phyloP scores from a whole-genome alignment of 768 basidiomycete species.

The Dioszegia aurantiaca region DNA sequence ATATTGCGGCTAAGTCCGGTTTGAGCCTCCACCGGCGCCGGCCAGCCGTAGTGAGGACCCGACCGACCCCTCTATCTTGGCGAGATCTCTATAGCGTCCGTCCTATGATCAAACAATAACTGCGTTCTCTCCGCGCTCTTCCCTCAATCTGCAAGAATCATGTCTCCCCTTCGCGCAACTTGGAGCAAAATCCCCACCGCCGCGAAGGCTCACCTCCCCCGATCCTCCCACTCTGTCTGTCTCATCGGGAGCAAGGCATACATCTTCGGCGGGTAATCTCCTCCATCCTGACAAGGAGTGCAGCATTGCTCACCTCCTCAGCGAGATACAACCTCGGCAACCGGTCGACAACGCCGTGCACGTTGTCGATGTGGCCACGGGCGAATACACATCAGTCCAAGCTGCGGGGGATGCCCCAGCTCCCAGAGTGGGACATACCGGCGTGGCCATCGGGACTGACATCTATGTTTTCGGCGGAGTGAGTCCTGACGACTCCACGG shows the following conservation, averaged over 20 bases:
- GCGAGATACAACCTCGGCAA: constrained; percentile 55
- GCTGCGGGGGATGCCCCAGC: constrained; percentile 36
- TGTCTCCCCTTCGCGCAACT: not conserved
- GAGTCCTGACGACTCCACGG: constrained; percentile 2
- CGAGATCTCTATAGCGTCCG: too few relatives aligned
- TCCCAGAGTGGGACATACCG: constrained; percentile 42
- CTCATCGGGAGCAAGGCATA: constrained; percentile 49
- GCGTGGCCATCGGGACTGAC: constrained; percentile 22
- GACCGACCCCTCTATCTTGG: too few relatives aligned
- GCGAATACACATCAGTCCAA: constrained; percentile 15
- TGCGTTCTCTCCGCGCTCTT: too few relatives aligned
- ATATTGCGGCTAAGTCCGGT: too few relatives aligned
- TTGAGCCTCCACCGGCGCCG: too few relatives aligned
- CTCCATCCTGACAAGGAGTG: not conserved
- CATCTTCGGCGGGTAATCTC: constrained; percentile 53
- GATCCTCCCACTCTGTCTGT: constrained; percentile 56
- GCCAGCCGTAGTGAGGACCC: too few relatives aligned
- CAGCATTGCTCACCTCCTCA: not conserved
- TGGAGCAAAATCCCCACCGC: constrained; percentile 5
- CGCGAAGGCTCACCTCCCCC: constrained; percentile 24
- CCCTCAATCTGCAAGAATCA: too few relatives aligned
- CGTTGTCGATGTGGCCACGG: constrained; percentile 23
- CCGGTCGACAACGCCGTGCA: constrained; percentile 53
- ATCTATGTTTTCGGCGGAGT: constrained; percentile 57
- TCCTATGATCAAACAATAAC: too few relatives aligned